Base-by-base conservation (phyloP, 768 basidiomycete genomes). In the Macrolepiota fuliginosa region DNA sequence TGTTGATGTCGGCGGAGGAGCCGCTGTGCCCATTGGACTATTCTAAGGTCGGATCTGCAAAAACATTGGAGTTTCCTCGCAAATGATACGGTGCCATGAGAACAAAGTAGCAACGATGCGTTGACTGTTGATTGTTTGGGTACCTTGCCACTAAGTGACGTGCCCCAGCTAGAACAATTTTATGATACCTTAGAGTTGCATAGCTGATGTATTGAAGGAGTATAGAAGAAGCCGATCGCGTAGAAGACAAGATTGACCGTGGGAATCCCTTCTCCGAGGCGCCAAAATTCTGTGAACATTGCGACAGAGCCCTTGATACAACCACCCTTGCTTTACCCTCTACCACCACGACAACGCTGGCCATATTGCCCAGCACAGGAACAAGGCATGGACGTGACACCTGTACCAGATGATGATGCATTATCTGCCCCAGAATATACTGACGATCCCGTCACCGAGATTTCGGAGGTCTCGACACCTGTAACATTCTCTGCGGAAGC, bases 391-490 rank as follows among this genome's bases (percentile, higher is more conserved):
- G 27, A 56, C 22, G 15, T 24, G 37, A 29, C 54, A 7, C 37
- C 15, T 25, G 19, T 57, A 17, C 22, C 15, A n/a, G 61, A 56
- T 54, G 61, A 62, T 36, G 61, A 42, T 17, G 19, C 5, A 25
- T 11, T 15, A 4, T 54, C 59, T 54, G 32, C 59, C 4, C 51
- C 39, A 45, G 59, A 61, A 24, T 58, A 50, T 15, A 62, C 61
- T 11, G 61, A 62, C 39, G 54, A 61, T 58, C 51, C 51, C n/a
- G 35, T 17, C 45, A 62, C 61, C 13, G 49, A 55, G 36, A 37
- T 56, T 37, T 56, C 54, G 22, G 61, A 52, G 53, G 54, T 57
- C 29, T 62, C 47, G 19, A 62, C 61, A n/a, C 61, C 61, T 15
- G 27, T 62, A 52, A 62, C 56, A 11, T 51, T 49, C 22, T 62